phyloP scores from a whole-genome alignment of 176 grass and related monocot species.

The Paspalum vaginatum region DNA sequence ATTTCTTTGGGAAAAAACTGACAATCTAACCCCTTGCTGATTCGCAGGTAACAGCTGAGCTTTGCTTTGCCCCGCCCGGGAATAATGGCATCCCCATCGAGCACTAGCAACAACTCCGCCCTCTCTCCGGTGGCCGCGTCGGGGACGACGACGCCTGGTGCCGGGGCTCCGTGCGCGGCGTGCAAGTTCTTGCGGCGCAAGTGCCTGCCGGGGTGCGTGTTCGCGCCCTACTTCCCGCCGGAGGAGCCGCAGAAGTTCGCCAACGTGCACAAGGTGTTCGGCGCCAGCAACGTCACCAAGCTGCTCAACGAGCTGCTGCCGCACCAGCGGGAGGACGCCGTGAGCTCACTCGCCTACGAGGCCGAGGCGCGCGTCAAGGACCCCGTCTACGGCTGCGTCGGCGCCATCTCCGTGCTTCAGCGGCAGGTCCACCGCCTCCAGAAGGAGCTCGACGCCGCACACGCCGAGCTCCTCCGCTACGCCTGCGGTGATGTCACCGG shows the following conservation, averaged over 20 bases:
- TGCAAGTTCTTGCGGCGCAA: conserved; percentile 80
- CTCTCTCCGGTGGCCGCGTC: conserved; percentile 32
- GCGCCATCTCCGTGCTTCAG: conserved; percentile 79
- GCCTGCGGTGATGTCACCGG: conserved; percentile 57
- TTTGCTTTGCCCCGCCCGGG: not conserved
- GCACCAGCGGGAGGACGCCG: conserved; percentile 81
- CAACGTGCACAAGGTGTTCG: conserved; percentile 85
- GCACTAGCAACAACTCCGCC: conserved; percentile 50
- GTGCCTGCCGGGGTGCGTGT: conserved; percentile 81
- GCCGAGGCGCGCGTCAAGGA: conserved; percentile 81
- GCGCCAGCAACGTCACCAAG: conserved; percentile 82
- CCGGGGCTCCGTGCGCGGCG: conserved; percentile 65
- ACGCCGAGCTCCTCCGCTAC: conserved; percentile 76
- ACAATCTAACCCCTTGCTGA: conserved; percentile 2
- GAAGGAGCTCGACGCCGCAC: conserved; percentile 79
- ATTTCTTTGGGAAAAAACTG: conserved; percentile 3
- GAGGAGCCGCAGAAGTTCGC: conserved; percentile 87
- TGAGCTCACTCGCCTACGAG: conserved; percentile 82
- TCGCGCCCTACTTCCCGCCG: conserved; percentile 76
- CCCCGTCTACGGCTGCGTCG: conserved; percentile 81
- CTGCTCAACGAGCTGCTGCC: conserved; percentile 79
- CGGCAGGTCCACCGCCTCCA: conserved; percentile 78
- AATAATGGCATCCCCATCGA: conserved; percentile 55
- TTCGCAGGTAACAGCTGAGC: conserved; percentile 6
- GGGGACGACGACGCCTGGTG: conserved; percentile 39